Base-by-base conservation (phyloP, 179 eudicot species). In the Beta lomatogona region DNA sequence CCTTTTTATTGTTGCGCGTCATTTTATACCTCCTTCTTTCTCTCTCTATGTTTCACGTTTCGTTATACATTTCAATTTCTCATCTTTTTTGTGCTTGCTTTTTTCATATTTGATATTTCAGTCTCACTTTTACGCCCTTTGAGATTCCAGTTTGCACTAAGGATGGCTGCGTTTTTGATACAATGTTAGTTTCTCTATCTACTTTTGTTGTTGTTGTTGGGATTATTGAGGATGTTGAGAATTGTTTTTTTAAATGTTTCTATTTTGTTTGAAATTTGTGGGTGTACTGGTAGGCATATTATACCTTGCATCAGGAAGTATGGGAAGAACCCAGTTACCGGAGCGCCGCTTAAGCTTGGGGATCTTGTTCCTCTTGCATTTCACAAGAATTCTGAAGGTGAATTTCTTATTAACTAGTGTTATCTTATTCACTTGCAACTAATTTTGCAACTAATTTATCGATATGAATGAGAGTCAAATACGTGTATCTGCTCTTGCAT, bases 1-100 rank as follows among this genome's bases (percentile, higher is more conserved):
- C 99, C 99, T n/a, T 96, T 94, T 83, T 92, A 94, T 77, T 96
- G 99, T 89, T 96, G 99, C 98, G 90, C 98, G 99, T 95, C 93
- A 1, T 7, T 0, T 0, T n/a, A 59, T 22, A 18, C 15, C 0
- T 11, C 36, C 18, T 12, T 48, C 15, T 22, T 52, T 12, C 12
- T 57, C 12, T 57, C 19, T 57, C 4, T 15, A 57, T n/a, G n/a
- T n/a, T n/a, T n/a, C n/a, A n/a, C n/a, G n/a, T n/a, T n/a, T n/a
- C n/a, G n/a, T n/a, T n/a, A n/a, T n/a, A n/a, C n/a, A n/a, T n/a
- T n/a, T n/a, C n/a, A n/a, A n/a, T n/a, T n/a, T n/a, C n/a, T n/a
- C n/a, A n/a, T n/a, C n/a, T n/a, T n/a, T n/a, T 53, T 82, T 80
- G 12, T 19, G 50, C 22, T 54, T 84, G 86, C 90, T n/a, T n/a